Conservation (phyloP, 108 stramenopile genomes). For the Skeletonema tropicum region DNA sequence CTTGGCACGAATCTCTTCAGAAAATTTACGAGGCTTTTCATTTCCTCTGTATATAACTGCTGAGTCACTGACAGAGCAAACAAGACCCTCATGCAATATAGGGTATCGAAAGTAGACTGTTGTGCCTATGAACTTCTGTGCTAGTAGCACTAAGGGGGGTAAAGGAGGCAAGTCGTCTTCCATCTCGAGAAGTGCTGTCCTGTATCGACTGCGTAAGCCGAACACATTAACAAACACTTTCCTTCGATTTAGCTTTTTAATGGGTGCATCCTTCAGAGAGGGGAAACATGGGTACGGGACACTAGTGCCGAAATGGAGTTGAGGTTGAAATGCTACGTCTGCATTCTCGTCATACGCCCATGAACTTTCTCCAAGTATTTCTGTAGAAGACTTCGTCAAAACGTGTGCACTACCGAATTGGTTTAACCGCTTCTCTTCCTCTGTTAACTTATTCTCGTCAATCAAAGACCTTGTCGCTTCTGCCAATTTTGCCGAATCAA, state of each 20-base stretch:
- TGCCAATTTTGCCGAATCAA: slow-evolving; percentile 87
- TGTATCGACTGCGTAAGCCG: slow-evolving; percentile 75
- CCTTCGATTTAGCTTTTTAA: slow-evolving; percentile 58
- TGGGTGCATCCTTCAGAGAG: slow-evolving; percentile 75
- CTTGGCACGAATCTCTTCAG: slow-evolving; percentile 33
- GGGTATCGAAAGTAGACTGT: slow-evolving; percentile 82
- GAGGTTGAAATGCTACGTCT: slow-evolving; percentile 61
- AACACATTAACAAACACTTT: slow-evolving; percentile 74
- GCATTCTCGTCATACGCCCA: slow-evolving; percentile 46
- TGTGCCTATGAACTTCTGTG: slow-evolving; percentile 80
- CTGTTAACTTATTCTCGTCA: slow-evolving; percentile 51
- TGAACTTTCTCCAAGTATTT: slow-evolving; percentile 38
- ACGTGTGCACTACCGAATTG: slow-evolving; percentile 59
- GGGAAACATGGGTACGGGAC: slow-evolving; percentile 78
- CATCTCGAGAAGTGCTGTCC: slow-evolving; percentile 75
- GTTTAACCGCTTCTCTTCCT: slow-evolving; percentile 74
- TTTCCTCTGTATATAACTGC: slow-evolving; percentile 59
- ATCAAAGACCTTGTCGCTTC: slow-evolving; percentile 62
- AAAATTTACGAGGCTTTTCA: slow-evolving; percentile 24
- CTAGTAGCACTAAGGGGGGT: slow-evolving; percentile 61
- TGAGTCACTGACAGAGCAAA: slow-evolving; percentile 80
- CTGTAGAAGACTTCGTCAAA: slow-evolving; percentile 38
- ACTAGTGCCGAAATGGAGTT: slow-evolving; percentile 51
- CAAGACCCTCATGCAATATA: slow-evolving; percentile 77
- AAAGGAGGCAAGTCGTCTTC: slow-evolving; percentile 62